phyloP scores from a whole-genome alignment of 2,329 filamentous ascomycete species.

The Aspergillus sp. region DNA sequence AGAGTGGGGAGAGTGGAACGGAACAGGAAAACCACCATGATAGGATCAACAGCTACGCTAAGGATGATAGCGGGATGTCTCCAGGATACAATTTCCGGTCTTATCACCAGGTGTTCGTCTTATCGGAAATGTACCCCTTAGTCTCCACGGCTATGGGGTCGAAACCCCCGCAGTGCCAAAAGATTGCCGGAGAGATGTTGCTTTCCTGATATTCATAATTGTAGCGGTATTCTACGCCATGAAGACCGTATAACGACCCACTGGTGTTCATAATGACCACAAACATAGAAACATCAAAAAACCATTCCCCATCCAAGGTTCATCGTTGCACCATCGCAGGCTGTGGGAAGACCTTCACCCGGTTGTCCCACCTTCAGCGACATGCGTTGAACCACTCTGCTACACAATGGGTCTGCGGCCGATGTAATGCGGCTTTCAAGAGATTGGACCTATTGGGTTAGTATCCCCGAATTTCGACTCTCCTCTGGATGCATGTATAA shows the following conservation, averaged over 20 bases:
- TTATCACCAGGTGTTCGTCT: background rate
- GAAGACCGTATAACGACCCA: background rate
- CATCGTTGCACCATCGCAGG: background rate
- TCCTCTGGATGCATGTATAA: background rate
- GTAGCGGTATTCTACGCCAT: background rate
- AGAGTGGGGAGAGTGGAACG: background rate
- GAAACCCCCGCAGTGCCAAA: no score
- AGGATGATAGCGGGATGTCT: background rate
- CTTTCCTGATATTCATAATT: no score
- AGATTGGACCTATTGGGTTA: background rate
- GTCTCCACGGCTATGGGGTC: background rate
- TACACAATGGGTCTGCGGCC: background rate
- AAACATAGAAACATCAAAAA: background rate
- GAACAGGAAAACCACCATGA: background rate
- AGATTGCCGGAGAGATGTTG: no score
- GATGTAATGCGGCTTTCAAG: constrained; percentile 2
- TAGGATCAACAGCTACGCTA: background rate
- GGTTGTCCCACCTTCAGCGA: constrained; percentile 5
- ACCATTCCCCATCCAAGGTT: background rate
- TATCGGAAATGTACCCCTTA: background rate
- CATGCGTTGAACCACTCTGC: constrained; percentile 8
- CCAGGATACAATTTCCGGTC: background rate
- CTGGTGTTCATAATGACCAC: background rate
- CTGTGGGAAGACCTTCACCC: constrained; percentile 2
- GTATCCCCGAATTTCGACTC: background rate